Percentiles rank a stretch among this genome's conserved stretches.
phyloP scores from a whole-genome alignment of 129 eudicot species.

The Oenanthe sinensis region DNA sequence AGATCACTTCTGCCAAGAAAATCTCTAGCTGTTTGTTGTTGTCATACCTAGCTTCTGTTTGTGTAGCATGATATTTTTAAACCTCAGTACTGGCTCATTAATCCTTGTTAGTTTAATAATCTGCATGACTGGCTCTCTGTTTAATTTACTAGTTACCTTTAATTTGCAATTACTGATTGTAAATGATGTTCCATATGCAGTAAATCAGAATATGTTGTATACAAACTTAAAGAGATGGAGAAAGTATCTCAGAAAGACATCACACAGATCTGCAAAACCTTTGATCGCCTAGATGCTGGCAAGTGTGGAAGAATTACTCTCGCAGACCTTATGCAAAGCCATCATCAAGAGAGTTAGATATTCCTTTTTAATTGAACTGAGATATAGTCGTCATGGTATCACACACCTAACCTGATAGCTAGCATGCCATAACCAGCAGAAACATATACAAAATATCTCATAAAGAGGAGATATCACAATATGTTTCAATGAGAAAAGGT shows the following conservation, averaged over 20 bases:
- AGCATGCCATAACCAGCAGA: background rate
- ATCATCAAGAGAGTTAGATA: slow-evolving; percentile 12
- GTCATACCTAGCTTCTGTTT: background rate
- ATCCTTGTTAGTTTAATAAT: background rate
- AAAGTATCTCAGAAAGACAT: slow-evolving; percentile 70
- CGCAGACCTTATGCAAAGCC: slow-evolving; percentile 61
- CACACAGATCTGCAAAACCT: slow-evolving; percentile 53
- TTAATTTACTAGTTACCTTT: background rate
- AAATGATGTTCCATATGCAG: slow-evolving; percentile 31
- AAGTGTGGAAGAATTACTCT: slow-evolving; percentile 77
- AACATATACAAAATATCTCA: background rate
- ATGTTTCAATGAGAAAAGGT: background rate
- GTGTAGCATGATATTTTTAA: background rate
- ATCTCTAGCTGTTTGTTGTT: background rate
- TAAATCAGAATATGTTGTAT: slow-evolving; percentile 69
- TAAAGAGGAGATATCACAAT: background rate
- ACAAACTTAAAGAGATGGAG: slow-evolving; percentile 89
- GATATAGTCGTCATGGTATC: background rate
- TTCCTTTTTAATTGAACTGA: background rate
- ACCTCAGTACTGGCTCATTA: background rate
- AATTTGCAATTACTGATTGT: background rate
- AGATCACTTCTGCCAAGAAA: background rate
- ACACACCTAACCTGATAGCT: background rate
- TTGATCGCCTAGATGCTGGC: slow-evolving; percentile 60
- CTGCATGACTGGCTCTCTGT: background rate